Conservation (phyloP, 2,329 filamentous ascomycete species). For the Monilinia fructicola region DNA sequence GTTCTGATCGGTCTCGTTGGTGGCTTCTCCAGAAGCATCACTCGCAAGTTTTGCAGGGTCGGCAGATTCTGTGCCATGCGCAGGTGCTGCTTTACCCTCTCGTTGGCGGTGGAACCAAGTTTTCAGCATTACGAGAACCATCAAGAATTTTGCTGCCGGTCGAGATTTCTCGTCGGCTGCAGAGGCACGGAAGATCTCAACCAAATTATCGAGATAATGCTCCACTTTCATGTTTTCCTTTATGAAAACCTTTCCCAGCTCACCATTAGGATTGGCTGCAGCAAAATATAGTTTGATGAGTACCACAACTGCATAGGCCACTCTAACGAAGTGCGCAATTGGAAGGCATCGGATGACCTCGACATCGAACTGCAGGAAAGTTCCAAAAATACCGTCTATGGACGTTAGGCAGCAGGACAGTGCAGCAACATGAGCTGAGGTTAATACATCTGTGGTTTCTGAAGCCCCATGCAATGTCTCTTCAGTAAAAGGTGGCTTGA, state of each 20-base stretch:
- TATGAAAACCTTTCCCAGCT: constrained; percentile 68
- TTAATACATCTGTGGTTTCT: constrained; percentile 32
- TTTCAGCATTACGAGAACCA: constrained; percentile 68
- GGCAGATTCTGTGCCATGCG: background rate
- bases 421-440: constrained; percentile 49
- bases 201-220: constrained; percentile 67
- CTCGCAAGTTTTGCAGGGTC: background rate
- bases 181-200: constrained; percentile 64
- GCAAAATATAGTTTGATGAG: constrained; percentile 61
- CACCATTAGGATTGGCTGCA: constrained; percentile 60
- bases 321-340: constrained; percentile 52
- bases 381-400: constrained; percentile 54
- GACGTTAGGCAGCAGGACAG: constrained; percentile 53
- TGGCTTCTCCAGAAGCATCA: background rate
- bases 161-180: constrained; percentile 64
- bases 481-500: constrained; percentile 43
- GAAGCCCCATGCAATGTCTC: constrained; percentile 32
- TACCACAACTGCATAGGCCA: constrained; percentile 56
- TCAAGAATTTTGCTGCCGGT: constrained; percentile 67
- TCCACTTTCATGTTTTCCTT: constrained; percentile 64
- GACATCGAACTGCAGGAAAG: constrained; percentile 50
- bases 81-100: constrained; percentile 31
- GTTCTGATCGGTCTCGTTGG: constrained; percentile 8
- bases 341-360: constrained; percentile 51
- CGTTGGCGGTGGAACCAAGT: constrained; percentile 53